These are phyloP conservation scores for Papiliotrema nemorosa DNA, from an alignment of 1,284 basidiomycete species.

Conservation along the genomic window DNA sequence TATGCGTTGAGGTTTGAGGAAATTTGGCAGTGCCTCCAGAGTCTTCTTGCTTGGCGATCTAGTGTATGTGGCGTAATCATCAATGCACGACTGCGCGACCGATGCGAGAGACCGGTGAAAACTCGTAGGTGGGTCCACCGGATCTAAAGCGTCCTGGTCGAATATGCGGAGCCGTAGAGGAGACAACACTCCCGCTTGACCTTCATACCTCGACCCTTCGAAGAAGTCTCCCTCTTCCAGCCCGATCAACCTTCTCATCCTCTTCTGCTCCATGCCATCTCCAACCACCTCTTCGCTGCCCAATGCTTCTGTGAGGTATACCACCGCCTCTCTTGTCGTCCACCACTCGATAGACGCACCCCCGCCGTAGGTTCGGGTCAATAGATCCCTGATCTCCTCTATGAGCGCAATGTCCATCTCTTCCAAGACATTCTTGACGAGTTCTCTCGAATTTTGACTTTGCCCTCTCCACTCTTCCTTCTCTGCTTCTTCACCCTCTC, in stretches of 20 bases:
- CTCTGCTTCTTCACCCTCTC: constrained; percentile 14
- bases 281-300: constrained; percentile 30
- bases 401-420: constrained; percentile 67
- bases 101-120: constrained; percentile 29
- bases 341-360: constrained; percentile 59
- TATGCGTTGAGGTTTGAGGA: constrained; percentile 34
- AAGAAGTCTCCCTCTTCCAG: constrained; percentile 42
- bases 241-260: constrained; percentile 39
- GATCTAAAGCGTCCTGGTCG: constrained; percentile 7
- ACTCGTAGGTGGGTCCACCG: neutral
- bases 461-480: constrained; percentile 25
- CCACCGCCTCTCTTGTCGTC: constrained; percentile 69
- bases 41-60: neutral
- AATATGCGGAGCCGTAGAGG: constrained; percentile 31
- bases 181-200: constrained; percentile 25
- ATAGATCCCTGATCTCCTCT: constrained; percentile 57
- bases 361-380: constrained; percentile 5
- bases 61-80: constrained; percentile 20
- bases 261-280: constrained; percentile 37
- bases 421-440: constrained; percentile 50
- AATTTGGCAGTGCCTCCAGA: constrained; percentile 21
- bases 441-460: constrained; percentile 41
- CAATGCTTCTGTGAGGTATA: constrained; percentile 44
- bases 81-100: constrained; percentile 20
- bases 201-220: constrained; percentile 41